Base-by-base conservation (phyloP, 352 stramenopile genomes). In the Phytophthora litchii region DNA sequence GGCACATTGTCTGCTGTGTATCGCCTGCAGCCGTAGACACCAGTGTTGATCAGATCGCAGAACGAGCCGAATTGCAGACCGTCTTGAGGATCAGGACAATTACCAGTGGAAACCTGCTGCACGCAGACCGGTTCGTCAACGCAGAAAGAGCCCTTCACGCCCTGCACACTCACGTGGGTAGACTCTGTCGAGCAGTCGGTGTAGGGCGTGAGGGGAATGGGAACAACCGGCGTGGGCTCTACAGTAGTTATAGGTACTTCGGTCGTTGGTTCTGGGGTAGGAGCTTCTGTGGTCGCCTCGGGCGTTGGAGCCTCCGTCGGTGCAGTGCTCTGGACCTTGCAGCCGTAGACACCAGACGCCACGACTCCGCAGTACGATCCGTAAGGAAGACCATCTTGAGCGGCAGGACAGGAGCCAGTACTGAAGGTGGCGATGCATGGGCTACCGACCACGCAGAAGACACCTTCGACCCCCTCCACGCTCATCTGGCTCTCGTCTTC, bases 21-120 rank as follows among this genome's bases (percentile, higher is more conserved):
- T 7, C 60, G 72, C 59, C 70, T 75, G 61, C 74, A 86, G 9
- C 74, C 76, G 54, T 77, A 86, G 17, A 67, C 69, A 11, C 70
- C 65, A 10, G 74, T 82, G 19, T 66, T 51, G 23, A 83, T 60
- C 19, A 70, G 21, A 20, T 61, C 65, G 40, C 76, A 86, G 51
- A 67, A 77, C 8, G 76, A 80, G 13, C 73, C 76, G 35, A 68
- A 74, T 25, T 43, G 43, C 29, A 86, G 63, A 13, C 68, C 68
- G 4, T 41, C 17, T 59, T 86, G 76, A 3, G 69, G 58, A 23
- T 21, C 54, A 3, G 74, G 76, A 10, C 71, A 86, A 20, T 70
- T 70, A 20, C 76, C 76, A 1, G 32, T 70, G 14, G 54, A 54
- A 34, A 71, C 46, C 10, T 76, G 23, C 17, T 52, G 48, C 17